Evolutionary conservation across 345 rosid genomes (phyloP), one percentile per base, ranked within the genome.

Genomic region (Eucalyptus virginea): DNA sequence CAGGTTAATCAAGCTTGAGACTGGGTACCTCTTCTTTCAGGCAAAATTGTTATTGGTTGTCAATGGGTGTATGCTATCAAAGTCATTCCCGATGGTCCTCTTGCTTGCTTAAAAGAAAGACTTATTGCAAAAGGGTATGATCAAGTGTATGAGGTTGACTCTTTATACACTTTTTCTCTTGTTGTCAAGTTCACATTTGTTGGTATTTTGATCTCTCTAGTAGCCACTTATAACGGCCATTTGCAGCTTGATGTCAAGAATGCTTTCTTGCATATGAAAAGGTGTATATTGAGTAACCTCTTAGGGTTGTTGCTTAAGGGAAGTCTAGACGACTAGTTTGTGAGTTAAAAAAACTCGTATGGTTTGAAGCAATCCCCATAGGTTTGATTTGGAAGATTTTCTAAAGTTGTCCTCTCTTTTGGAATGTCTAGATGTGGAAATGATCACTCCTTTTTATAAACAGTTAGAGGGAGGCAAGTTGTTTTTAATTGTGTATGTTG

Each of bases 271-370:
- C 62, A 23, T 10, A 56, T 56, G 62, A 56, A 10, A 24, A 56
- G 0, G 0, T 56, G 30, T 56, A 56, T 56, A 56, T 56, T 23
- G 62, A 56, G 30, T 14, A 56, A 56, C 62, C 30, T 56, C 62
- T 24, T 9, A 13, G 62, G 0, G 28, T 24, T 9, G 62, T 24
- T 56, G 30, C 62, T 56, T 24, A 56, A 24, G 62, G 62, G 30
- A 24, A 56, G 62, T 56, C 30, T 56, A 24, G 62, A 26, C 0
- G 30, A 56, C 30, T 4, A 23, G 30, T 56, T 56, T 56, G 6
- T 0, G 0, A 56, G 62, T 56, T 56, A 0, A 56, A 56, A 9
- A 56, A 9, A 56, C 0, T 10, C 1, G 2, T 56, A 56, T 56
- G 30, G 62, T 56, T 56, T 56, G 62, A 56, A 56, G 30, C 12